Conservation (phyloP, 306 rosid species). For the Dalbergia oliveri region DNA sequence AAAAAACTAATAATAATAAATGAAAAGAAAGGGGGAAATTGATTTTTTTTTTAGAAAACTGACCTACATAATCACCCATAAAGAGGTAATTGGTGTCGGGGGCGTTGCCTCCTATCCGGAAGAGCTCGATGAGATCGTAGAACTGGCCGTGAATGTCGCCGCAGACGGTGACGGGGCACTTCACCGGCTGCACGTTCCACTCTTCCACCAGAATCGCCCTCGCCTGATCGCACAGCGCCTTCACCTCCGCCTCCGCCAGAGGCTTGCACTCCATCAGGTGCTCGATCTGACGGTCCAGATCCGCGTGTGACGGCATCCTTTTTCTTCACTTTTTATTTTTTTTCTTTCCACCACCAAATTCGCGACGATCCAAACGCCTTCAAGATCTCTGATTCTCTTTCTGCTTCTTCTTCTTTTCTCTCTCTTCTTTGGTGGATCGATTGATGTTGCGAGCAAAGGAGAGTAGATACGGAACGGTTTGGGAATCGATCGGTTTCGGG, state of each 20-base stretch:
- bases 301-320: slow-evolving; percentile 69
- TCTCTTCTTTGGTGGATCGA: slow-evolving; percentile 24
- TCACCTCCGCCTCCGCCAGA: slow-evolving; percentile 64
- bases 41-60: slow-evolving; percentile 34
- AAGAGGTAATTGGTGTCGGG: slow-evolving; percentile 97
- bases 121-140: slow-evolving; percentile 94
- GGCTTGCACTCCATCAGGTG: slow-evolving; percentile 75
- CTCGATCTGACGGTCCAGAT: slow-evolving; percentile 77
- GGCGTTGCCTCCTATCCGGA: slow-evolving; percentile 90
- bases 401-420: background rate
- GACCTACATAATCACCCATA: slow-evolving; percentile 98
- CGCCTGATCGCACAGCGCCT: slow-evolving; percentile 69
- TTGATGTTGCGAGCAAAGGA: slow-evolving; percentile 2
- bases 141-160: slow-evolving; percentile 98
- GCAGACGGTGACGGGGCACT: slow-evolving; percentile 97
- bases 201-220: slow-evolving; percentile 92
- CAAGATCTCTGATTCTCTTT: slow-evolving; percentile 25
- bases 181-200: slow-evolving; percentile 98
- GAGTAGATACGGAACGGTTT: background rate
- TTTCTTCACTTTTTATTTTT: background rate
- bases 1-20: background rate
- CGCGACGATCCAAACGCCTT: slow-evolving; percentile 29
- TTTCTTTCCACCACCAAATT: background rate
- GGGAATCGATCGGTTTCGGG: background rate
- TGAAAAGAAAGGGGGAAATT: background rate